phyloP scores from a whole-genome alignment of 495 filamentous ascomycete species.

The Alectoria sarmentosa region DNA sequence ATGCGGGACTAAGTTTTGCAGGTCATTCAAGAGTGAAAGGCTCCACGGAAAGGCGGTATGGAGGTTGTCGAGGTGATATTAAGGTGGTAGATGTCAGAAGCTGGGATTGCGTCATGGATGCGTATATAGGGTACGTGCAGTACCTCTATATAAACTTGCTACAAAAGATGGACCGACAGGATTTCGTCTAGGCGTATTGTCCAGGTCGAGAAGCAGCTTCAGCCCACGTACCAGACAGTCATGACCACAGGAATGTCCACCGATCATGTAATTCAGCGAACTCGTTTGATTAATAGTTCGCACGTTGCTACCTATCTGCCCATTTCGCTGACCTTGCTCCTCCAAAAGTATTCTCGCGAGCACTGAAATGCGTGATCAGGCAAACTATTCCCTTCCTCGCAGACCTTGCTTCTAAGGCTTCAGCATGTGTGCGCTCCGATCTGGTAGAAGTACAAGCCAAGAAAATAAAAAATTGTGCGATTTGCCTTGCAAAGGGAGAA shows the following conservation, averaged over 20 bases:
- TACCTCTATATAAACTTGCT: not conserved
- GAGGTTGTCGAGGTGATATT: not conserved
- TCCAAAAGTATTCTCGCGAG: slow-evolving; percentile 2
- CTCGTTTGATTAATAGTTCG: slow-evolving; percentile 5
- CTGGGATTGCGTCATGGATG: not conserved
- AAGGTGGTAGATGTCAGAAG: no score
- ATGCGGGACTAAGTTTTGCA: not conserved
- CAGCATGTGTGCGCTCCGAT: not conserved
- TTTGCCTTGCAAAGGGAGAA: slow-evolving; percentile 5
- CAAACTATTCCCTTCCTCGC: not conserved
- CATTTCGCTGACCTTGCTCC: not conserved
- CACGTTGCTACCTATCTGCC: slow-evolving; percentile 2
- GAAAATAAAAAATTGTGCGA: not conserved
- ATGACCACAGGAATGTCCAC: not conserved
- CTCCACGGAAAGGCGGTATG: no score
- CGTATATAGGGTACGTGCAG: not conserved
- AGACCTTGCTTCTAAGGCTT: not conserved
- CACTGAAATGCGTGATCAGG: not conserved
- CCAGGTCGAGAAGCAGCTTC: not conserved
- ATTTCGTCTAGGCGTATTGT: no score
- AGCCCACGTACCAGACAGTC: not conserved
- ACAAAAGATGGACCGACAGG: not conserved
- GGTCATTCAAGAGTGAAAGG: no score
- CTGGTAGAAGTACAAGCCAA: slow-evolving; percentile 14
- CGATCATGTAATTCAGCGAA: not conserved